Evolutionary conservation across 768 basidiomycete genomes (phyloP).

Genomic region (Aureoboletus auriporus): DNA sequence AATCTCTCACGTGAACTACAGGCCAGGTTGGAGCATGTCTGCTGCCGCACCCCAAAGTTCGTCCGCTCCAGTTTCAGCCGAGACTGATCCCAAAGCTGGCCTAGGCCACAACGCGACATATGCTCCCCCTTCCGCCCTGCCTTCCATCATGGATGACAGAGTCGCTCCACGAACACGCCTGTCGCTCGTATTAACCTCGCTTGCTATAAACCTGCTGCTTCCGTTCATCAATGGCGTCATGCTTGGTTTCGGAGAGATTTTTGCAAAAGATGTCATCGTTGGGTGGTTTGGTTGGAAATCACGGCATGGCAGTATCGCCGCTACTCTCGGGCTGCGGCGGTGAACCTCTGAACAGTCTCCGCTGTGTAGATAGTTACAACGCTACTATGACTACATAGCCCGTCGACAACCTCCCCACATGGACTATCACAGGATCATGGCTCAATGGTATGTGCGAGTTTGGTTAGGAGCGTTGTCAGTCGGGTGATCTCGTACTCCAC

Average conservation of each 20-base stretch:
- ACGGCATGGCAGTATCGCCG: conserved; percentile 20
- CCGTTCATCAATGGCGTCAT: conserved; percentile 94
- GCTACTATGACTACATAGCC: too few relatives aligned
- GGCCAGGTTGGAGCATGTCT: conserved; percentile 34
- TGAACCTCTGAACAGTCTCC: conserved; percentile 2
- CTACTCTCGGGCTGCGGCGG: conserved; percentile 24
- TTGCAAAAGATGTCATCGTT: conserved; percentile 74
- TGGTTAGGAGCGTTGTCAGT: conserved; percentile 50
- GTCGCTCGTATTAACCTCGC: conserved; percentile 63
- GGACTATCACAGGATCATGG: conserved; percentile 3
- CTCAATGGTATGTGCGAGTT: conserved; percentile 38
- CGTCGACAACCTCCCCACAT: too few relatives aligned
- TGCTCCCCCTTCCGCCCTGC: conserved; percentile 45
- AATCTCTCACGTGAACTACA: conserved; percentile 4
- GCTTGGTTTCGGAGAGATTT: conserved; percentile 93
- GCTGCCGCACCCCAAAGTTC: conserved; percentile 34
- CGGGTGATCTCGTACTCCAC: conserved; percentile 59
- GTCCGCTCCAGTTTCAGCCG: conserved; percentile 3
- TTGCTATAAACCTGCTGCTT: conserved; percentile 80
- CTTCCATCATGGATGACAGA: conserved; percentile 66
- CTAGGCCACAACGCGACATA: conserved; percentile 25
- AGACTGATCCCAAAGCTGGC: conserved; percentile 15
- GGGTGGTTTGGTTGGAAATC: conserved; percentile 44
- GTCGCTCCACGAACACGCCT: conserved; percentile 65
- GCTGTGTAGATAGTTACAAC: too few relatives aligned